phyloP scores from a whole-genome alignment of 192 early-diverging fungal genomes.

The Entomortierella chlamydospora region DNA sequence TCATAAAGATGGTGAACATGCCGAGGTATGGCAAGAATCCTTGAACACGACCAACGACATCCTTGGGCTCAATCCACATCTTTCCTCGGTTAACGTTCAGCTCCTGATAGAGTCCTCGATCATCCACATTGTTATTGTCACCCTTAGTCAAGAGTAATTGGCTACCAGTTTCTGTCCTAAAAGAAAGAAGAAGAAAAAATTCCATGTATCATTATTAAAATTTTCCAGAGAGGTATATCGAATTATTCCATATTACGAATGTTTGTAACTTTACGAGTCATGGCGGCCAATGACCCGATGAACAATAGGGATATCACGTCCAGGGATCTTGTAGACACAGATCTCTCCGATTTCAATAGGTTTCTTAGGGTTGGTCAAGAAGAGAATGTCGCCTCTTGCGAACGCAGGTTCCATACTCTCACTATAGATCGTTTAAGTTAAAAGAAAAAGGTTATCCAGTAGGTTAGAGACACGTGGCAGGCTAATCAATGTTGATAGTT shows the following conservation, averaged over 20 bases:
- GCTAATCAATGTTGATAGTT: too few species aligned
- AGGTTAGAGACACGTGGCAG: background rate
- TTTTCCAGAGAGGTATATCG: too few species aligned
- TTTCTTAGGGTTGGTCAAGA: conserved; percentile 78
- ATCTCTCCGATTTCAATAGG: conserved; percentile 93
- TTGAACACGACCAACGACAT: conserved; percentile 90
- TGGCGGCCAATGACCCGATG: conserved; percentile 96
- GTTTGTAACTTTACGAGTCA: conserved; percentile 81
- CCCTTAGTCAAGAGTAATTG: conserved; percentile 96
- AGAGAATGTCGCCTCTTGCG: conserved; percentile 91
- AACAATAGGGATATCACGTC: conserved; percentile 94
- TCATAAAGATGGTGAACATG: conserved; percentile 96
- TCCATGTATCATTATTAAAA: too few species aligned
- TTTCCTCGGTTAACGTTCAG: conserved; percentile 68
- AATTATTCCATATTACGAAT: too few species aligned
- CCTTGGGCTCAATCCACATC: conserved; percentile 91
- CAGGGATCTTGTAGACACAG: conserved; percentile 91
- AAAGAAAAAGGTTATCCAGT: conserved; percentile 3
- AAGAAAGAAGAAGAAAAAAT: background rate
- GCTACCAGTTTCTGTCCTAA: conserved; percentile 70
- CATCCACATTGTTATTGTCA: conserved; percentile 93
- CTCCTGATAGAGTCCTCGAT: conserved; percentile 85
- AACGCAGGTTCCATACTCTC: conserved; percentile 99
- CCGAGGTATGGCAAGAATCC: conserved; percentile 92
- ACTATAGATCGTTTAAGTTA: conserved; percentile 48